Evolutionary conservation across 164 flowering plant genomes (phyloP), one percentile per base, ranked within the genome.

Genomic region (Aristolochia fimbriata): DNA sequence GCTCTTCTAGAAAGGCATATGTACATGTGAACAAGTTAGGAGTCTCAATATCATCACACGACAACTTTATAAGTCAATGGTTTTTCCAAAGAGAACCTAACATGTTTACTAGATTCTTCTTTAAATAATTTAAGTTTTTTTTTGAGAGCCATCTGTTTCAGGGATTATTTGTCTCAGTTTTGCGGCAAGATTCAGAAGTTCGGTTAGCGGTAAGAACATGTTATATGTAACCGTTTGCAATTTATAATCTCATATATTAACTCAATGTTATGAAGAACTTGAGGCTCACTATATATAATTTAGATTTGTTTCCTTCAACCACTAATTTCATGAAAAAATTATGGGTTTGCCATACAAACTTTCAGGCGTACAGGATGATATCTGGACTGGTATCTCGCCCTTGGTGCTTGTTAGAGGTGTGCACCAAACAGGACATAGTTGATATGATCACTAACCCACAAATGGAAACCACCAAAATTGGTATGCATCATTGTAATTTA

Each of bases 161-260:
- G 98, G 96, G 90, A 53, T 76, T 87, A 43, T 74, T 89, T 54
- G 70, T 84, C 41, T 83, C 93, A 53, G 68, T 84, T 74, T 77
- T 89, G 70, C 83, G 79, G 64, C 93, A 87, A 69, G 93, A 76
- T 23, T 60, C 90, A 57, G 96, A 87, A 71, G 65, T 80, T 67
- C 96, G 98, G 52, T 51, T 83, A 68, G 98, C 88, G 78, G 98
- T 88, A 69, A 79, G 85, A 62, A n/a, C n/a, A n/a, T n/a, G n/a
- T n/a, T n/a, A n/a, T n/a, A n/a, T n/a, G n/a, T n/a, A n/a, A 43
- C 25, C 47, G n/a, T 17, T 23, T 33, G 9, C 15, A 9, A 15
- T 20, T 46, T 43, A 19, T 12, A 55, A 37, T 10, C 1, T 3
- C 10, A 37, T 37, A 10, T 15, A 9, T 23, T 21, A 52, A 52